Conservation (phyloP, 2,329 filamentous ascomycete genomes). For the Drechslerella coelobrocha region DNA sequence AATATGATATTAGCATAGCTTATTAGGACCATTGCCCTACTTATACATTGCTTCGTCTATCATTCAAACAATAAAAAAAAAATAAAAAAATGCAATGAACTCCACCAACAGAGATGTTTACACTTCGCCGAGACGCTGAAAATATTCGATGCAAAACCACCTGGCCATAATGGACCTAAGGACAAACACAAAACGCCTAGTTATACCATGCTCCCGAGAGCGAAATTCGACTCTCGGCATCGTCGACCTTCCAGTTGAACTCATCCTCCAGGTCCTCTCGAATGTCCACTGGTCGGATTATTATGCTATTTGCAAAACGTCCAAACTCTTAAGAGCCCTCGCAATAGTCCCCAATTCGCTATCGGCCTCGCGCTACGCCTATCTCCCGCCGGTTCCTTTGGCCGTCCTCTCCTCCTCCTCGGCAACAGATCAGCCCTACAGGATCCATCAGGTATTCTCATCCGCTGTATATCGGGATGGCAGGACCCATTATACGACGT, state of each 20-base stretch:
- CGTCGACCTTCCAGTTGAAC: conserved; percentile 9
- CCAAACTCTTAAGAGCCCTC: conserved; percentile 6
- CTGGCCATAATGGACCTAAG: background rate
- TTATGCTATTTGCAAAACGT: conserved; percentile 4
- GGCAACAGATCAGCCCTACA: background rate
- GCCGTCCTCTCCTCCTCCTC: background rate
- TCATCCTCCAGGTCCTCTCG: conserved; percentile 18
- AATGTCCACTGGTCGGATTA: conserved; percentile 28
- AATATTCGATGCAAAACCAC: background rate
- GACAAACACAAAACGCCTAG: background rate
- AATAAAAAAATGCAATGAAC: background rate
- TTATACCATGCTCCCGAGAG: background rate
- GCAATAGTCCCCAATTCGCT: conserved; percentile 14
- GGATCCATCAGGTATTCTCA: conserved; percentile 16
- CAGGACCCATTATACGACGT: conserved; percentile 7
- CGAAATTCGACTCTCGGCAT: background rate
- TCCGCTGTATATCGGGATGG: conserved; percentile 17
- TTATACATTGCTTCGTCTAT: no score
- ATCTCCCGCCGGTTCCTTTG: background rate
- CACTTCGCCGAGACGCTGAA: background rate
- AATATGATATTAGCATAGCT: no score
- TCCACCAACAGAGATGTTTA: background rate
- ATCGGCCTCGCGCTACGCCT: conserved; percentile 9
- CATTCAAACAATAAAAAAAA: no score
- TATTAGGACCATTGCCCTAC: no score